A percentile compares a stretch with the other conserved stretches of the same genome.
Evolutionary conservation across 108 stramenopile species (phyloP).

Genomic region (Epithemia pelagica): DNA sequence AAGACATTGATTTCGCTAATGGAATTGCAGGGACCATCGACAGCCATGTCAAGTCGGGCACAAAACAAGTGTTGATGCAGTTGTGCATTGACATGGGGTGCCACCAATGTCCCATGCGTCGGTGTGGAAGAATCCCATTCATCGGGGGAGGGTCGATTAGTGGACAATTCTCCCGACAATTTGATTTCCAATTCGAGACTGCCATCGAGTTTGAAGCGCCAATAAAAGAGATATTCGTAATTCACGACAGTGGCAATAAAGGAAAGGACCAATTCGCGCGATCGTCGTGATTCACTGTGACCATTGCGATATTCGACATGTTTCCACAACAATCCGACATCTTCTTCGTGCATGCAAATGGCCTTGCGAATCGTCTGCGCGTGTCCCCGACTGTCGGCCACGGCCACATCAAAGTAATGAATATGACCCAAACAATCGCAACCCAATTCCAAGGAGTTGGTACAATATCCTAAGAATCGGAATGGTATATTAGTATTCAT

Average conservation of each 20-base stretch:
- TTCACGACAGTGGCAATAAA: slow-evolving; percentile 73
- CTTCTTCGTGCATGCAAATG: slow-evolving; percentile 80
- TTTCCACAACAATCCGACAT: slow-evolving; percentile 62
- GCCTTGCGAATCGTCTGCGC: slow-evolving; percentile 36
- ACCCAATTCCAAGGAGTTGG: slow-evolving; percentile 47
- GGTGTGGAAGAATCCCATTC: slow-evolving; percentile 37
- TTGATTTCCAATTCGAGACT: slow-evolving; percentile 45
- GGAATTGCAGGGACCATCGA: slow-evolving; percentile 45
- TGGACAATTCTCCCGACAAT: slow-evolving; percentile 57
- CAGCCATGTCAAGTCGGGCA: slow-evolving; percentile 61
- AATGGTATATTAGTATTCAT: no score
- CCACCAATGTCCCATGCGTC: slow-evolving; percentile 45
- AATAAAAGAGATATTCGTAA: slow-evolving; percentile 68
- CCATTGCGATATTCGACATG: slow-evolving; percentile 75
- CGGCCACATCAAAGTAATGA: slow-evolving; percentile 63
- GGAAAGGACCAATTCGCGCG: slow-evolving; percentile 49
- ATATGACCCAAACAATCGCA: slow-evolving; percentile 74
- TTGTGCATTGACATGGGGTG: slow-evolving; percentile 66
- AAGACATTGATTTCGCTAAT: slow-evolving; percentile 50
- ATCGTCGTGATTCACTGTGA: slow-evolving; percentile 56
- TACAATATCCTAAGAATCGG: slow-evolving; percentile 58
- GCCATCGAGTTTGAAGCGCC: slow-evolving; percentile 49
- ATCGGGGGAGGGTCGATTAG: slow-evolving; percentile 41
- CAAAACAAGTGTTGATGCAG: slow-evolving; percentile 76
- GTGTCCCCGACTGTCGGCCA: slow-evolving; percentile 36